Conservation (phyloP, 768 basidiomycete genomes). For the Leccinum truebloodii region DNA sequence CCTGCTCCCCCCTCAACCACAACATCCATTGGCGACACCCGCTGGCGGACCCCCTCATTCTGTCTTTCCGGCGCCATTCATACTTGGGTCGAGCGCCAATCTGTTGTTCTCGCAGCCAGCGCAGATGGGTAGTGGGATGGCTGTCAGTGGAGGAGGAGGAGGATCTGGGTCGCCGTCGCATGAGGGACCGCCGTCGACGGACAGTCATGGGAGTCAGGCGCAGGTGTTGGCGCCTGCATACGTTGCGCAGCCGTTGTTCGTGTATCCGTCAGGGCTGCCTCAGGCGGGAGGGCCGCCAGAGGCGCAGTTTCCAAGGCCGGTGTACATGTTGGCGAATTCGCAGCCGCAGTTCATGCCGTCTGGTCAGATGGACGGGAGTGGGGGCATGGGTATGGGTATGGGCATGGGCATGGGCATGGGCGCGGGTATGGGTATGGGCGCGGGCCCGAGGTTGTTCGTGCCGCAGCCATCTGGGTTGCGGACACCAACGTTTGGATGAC, state of each 20-base stretch:
- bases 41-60: background rate
- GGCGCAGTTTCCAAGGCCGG: conserved; percentile 26
- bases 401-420: background rate
- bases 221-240: conserved; percentile 29
- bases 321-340: conserved; percentile 32
- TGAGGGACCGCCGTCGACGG: conserved; percentile 31
- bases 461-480: conserved; percentile 30
- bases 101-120: conserved; percentile 27
- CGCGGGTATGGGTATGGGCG: background rate
- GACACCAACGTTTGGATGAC: conserved; percentile 28
- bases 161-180: conserved; percentile 33
- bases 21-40: background rate
- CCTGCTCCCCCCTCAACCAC: conserved; percentile 23
- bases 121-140: conserved; percentile 7
- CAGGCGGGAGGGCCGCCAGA: conserved; percentile 30
- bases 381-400: background rate
- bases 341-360: conserved; percentile 26
- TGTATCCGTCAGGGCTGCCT: conserved; percentile 33
- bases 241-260: conserved; percentile 32
- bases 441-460: conserved; percentile 23
- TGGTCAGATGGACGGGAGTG: conserved; percentile 16
- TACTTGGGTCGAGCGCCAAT: conserved; percentile 34
- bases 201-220: conserved; percentile 34
- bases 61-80: conserved; percentile 27
- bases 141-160: conserved; percentile 4